Conservation (phyloP, 495 filamentous ascomycete species). For the Neurospora sp. region DNA sequence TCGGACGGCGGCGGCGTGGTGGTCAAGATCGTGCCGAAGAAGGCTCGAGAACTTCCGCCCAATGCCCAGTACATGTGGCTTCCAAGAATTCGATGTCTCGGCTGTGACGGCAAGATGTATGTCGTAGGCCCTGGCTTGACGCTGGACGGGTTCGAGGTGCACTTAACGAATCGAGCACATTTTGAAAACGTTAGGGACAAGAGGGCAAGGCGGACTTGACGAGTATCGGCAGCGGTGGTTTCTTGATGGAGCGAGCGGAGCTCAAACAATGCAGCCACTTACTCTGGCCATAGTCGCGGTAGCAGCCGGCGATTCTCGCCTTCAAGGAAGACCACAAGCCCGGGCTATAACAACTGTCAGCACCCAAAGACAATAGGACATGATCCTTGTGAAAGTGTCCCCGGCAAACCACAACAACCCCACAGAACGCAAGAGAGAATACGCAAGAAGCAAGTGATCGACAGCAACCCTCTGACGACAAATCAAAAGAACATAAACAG, state of each 20-base stretch:
- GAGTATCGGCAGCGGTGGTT: neutral
- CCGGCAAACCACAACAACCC: neutral
- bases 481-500: neutral
- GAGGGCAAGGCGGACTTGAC: neutral
- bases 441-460: neutral
- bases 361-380: neutral
- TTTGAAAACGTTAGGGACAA: slow-evolving; percentile 51
- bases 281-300: neutral
- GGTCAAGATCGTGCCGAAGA: neutral
- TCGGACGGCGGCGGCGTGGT: slow-evolving; percentile 27
- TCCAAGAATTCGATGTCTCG: slow-evolving; percentile 77
- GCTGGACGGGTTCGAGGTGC: slow-evolving; percentile 81
- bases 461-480: neutral
- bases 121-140: slow-evolving; percentile 75
- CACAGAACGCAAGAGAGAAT: neutral
- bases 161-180: slow-evolving; percentile 73
- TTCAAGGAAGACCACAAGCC: neutral
- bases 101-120: slow-evolving; percentile 91
- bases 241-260: neutral
- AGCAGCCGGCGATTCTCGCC: neutral
- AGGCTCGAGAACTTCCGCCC: slow-evolving; percentile 31
- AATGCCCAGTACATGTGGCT: slow-evolving; percentile 63
- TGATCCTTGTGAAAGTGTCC: neutral
- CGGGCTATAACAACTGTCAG: neutral
- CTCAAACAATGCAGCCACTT: neutral